Percentiles rank a stretch among this genome's conserved stretches.
Evolutionary conservation across 192 early-diverging fungal species (phyloP).

Genomic region (Podila verticillata): DNA sequence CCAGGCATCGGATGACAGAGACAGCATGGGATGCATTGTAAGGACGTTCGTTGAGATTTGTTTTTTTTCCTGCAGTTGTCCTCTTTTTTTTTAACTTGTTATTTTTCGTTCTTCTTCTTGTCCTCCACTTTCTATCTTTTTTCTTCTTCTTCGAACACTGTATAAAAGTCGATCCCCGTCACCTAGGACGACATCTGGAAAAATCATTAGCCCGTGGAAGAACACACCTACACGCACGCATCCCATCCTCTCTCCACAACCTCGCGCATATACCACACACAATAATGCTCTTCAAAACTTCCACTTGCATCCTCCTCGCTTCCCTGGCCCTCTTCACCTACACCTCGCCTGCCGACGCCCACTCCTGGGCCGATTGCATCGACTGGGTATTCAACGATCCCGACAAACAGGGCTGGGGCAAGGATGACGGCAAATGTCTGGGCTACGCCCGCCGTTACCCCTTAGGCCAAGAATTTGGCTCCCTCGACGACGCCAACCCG

Average conservation of each 20-base stretch:
- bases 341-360: conserved; percentile 9
- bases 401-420: neutral
- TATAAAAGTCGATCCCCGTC: no score
- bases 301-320: conserved; percentile 3
- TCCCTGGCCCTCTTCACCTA: conserved; percentile 9
- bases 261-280: neutral
- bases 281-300: conserved; percentile 12
- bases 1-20: no score
- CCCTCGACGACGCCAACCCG: conserved; percentile 19
- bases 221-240: neutral
- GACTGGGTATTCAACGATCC: conserved; percentile 20
- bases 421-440: conserved; percentile 11
- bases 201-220: neutral
- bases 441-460: conserved; percentile 34
- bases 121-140: neutral
- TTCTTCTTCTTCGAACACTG: neutral
- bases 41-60: no score
- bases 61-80: conserved; percentile 2
- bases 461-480: neutral
- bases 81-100: conserved; percentile 3
- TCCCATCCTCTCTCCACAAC: neutral
- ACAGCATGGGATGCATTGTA: no score
- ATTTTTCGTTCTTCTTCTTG: neutral
- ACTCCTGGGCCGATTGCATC: conserved; percentile 36
- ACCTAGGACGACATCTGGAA: no score